Conservation (phyloP, 352 stramenopile species). For the Globisporangium cylindrosporum region DNA sequence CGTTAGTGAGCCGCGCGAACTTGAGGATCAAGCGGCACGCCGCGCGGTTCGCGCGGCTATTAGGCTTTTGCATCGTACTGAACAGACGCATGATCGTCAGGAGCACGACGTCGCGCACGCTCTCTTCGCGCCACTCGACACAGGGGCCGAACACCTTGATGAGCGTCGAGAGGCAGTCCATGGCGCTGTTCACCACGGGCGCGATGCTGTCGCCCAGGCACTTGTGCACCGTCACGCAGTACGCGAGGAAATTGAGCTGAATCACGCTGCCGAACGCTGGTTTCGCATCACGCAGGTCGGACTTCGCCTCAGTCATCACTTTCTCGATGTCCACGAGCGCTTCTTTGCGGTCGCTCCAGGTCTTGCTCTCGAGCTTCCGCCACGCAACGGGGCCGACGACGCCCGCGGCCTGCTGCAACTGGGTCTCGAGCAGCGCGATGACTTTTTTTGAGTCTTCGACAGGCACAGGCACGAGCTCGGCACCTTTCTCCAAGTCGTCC, state of each 20-base stretch:
- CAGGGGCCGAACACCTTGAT: slow-evolving; percentile 73
- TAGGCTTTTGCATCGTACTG: slow-evolving; percentile 72
- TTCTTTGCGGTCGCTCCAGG: slow-evolving; percentile 81
- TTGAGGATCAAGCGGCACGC: slow-evolving; percentile 78
- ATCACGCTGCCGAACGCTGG: slow-evolving; percentile 53
- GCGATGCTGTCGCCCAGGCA: slow-evolving; percentile 65
- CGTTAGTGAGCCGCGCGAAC: slow-evolving; percentile 58
- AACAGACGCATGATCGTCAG: slow-evolving; percentile 64
- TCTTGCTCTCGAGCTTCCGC: slow-evolving; percentile 81
- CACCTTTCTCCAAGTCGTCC: slow-evolving; percentile 24
- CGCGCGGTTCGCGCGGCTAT: slow-evolving; percentile 68
- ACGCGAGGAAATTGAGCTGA: slow-evolving; percentile 66
- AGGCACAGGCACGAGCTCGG: slow-evolving; percentile 36
- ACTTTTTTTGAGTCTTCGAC: slow-evolving; percentile 52
- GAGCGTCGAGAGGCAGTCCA: slow-evolving; percentile 66
- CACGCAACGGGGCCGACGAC: slow-evolving; percentile 64
- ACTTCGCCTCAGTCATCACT: slow-evolving; percentile 63
- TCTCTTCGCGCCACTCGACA: slow-evolving; percentile 68
- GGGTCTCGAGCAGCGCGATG: slow-evolving; percentile 38
- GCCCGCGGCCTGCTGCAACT: slow-evolving; percentile 34
- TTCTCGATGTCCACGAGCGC: slow-evolving; percentile 76
- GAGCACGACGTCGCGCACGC: slow-evolving; percentile 59
- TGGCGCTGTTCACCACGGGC: slow-evolving; percentile 67
- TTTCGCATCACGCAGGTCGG: slow-evolving; percentile 63
- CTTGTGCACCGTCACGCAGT: slow-evolving; percentile 58